phyloP scores from a whole-genome alignment of 2,329 filamentous ascomycete species.

The Aspergillus ochraceus region DNA sequence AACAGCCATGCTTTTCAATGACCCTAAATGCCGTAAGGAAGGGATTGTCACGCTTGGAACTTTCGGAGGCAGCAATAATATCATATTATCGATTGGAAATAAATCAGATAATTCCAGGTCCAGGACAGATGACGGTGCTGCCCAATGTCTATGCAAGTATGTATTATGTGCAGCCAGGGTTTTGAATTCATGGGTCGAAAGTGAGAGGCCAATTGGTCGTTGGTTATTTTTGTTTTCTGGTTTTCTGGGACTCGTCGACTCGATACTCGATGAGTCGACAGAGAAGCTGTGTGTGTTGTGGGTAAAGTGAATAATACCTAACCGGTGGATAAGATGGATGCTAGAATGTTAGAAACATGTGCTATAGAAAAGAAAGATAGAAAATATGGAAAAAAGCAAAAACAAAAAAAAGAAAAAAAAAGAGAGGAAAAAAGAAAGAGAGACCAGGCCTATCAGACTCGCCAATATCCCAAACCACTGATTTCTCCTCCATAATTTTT shows the following conservation, averaged over 20 bases:
- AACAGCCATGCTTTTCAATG: conserved; percentile 1
- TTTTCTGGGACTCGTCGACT: not conserved
- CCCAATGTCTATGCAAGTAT: conserved; percentile 4
- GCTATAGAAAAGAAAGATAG: not conserved
- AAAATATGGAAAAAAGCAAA: not conserved
- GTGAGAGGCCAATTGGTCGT: not conserved
- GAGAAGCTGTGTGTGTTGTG: not conserved
- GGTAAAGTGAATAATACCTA: no score
- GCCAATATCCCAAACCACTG: conserved; percentile 7
- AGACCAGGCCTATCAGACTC: not conserved
- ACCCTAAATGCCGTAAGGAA: not conserved
- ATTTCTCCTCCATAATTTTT: not conserved
- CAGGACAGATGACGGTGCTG: conserved; percentile 3
- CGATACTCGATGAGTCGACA: not conserved
- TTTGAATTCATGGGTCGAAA: not conserved
- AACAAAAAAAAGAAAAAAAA: not conserved
- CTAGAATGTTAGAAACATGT: not conserved
- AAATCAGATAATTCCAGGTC: not conserved
- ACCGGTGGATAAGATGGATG: no score
- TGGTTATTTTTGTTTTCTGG: not conserved
- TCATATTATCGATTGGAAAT: not conserved
- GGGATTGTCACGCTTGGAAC: not conserved
- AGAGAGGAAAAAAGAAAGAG: not conserved
- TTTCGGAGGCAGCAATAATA: not conserved
- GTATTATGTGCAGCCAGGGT: not conserved